phyloP scores from a whole-genome alignment of 306 rosid species.

The Astragalus membranaceus region DNA sequence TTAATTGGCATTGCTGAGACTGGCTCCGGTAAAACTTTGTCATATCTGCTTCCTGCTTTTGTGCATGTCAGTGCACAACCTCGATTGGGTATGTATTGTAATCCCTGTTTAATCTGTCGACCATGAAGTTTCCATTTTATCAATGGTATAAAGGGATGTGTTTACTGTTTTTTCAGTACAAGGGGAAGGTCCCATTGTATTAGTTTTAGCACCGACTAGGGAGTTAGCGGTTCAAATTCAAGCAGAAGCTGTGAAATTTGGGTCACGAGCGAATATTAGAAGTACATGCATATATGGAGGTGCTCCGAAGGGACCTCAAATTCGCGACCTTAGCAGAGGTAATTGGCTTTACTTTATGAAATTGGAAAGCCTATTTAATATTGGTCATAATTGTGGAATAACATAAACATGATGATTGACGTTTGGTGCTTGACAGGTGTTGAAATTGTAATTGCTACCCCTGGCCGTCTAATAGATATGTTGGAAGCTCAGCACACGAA shows the following conservation, averaged over 20 bases:
- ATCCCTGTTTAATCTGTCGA: background rate
- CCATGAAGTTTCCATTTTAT: background rate
- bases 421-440: constrained; percentile 49
- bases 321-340: constrained; percentile 88
- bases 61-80: constrained; percentile 94
- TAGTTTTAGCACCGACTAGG: constrained; percentile 87
- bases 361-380: background rate
- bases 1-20: constrained; percentile 97
- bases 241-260: constrained; percentile 75
- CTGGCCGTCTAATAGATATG: constrained; percentile 96
- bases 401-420: constrained; percentile 6
- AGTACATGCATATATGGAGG: constrained; percentile 90
- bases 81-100: constrained; percentile 53
- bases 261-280: constrained; percentile 45
- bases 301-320: constrained; percentile 97
- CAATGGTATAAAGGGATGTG: constrained; percentile 2
- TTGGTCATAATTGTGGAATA: background rate
- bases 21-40: constrained; percentile 93
- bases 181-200: constrained; percentile 87
- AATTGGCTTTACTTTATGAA: background rate
- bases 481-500: constrained; percentile 88
- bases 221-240: constrained; percentile 97
- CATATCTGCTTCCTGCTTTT: constrained; percentile 82
- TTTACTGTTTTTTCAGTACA: constrained; percentile 36
- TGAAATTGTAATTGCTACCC: constrained; percentile 93